A percentile compares a stretch with the other conserved stretches of the same genome.
phyloP scores from a whole-genome alignment of 2,329 filamentous ascomycete species.

The Xylariaceae sp. region DNA sequence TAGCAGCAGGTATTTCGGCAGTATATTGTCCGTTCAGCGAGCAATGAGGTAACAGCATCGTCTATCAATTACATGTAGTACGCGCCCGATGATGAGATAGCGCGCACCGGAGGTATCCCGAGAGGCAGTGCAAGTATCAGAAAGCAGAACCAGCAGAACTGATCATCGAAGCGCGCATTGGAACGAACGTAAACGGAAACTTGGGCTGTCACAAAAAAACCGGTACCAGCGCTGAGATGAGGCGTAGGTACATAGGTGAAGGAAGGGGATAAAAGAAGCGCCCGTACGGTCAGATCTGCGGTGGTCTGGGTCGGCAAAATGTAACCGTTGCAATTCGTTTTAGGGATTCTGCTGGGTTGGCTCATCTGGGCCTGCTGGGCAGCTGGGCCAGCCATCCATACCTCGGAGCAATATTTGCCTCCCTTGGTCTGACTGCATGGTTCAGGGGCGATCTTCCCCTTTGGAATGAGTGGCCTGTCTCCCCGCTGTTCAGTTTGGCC shows the following conservation, averaged over 20 bases:
- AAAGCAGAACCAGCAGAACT: slow-evolving; percentile 2
- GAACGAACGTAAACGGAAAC: slow-evolving; percentile 28
- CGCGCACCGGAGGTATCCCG: slow-evolving; percentile 2
- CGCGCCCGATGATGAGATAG: neutral
- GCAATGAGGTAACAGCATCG: neutral
- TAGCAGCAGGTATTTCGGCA: no score
- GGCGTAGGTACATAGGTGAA: neutral
- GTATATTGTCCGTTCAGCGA: no score
- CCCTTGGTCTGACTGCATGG: slow-evolving; percentile 26
- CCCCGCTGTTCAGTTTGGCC: neutral
- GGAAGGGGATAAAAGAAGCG: neutral
- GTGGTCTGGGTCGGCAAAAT: neutral
- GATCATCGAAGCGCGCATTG: neutral
- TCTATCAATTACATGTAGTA: neutral
- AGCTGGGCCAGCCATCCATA: slow-evolving; percentile 19
- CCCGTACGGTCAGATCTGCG: neutral
- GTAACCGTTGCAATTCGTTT: neutral
- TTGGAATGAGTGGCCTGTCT: neutral
- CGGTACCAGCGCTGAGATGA: slow-evolving; percentile 2
- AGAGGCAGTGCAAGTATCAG: slow-evolving; percentile 10
- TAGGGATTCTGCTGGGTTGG: neutral
- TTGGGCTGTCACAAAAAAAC: slow-evolving; percentile 27
- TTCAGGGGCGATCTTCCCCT: slow-evolving; percentile 16
- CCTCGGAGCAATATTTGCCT: slow-evolving; percentile 19
- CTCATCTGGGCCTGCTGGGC: neutral